Evolutionary conservation across 371 early-diverging fungal genomes (phyloP).

Genomic region (Smittium culicis): DNA sequence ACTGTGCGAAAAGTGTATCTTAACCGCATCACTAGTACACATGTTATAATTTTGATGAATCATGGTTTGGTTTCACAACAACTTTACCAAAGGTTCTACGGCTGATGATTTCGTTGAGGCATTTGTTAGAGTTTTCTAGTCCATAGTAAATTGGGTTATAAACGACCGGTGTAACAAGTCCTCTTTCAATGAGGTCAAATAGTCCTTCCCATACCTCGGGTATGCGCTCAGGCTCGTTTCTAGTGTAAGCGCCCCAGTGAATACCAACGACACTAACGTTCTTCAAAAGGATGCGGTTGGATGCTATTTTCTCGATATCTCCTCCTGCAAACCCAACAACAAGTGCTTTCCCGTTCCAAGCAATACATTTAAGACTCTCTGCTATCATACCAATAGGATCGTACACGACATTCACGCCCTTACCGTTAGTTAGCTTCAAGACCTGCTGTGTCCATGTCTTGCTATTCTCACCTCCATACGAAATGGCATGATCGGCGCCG

Average conservation of each 20-base stretch:
- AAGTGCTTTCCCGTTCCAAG: constrained; percentile 71
- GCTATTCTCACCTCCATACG: constrained; percentile 67
- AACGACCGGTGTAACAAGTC: constrained; percentile 49
- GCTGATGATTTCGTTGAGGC: constrained; percentile 50
- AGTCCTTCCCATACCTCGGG: constrained; percentile 56
- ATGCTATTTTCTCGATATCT: constrained; percentile 60
- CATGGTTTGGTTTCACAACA: constrained; percentile 24
- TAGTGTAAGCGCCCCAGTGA: constrained; percentile 63
- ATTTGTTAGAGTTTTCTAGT: constrained; percentile 48
- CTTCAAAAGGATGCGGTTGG: constrained; percentile 70
- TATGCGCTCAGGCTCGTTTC: constrained; percentile 46
- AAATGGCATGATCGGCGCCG: constrained; percentile 66
- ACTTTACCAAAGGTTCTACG: constrained; percentile 73
- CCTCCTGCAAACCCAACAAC: constrained; percentile 81
- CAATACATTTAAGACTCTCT: constrained; percentile 54
- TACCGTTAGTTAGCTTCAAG: constrained; percentile 49
- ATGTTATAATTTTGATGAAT: constrained; percentile 15
- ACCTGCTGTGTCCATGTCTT: constrained; percentile 60
- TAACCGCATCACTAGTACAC: too few species aligned
- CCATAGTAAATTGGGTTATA: constrained; percentile 50
- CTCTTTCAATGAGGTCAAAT: constrained; percentile 46
- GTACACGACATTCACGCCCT: constrained; percentile 60
- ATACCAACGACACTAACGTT: constrained; percentile 59
- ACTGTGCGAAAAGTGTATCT: too few species aligned
- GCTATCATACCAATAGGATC: constrained; percentile 68